A percentile compares a stretch with the other conserved stretches of the same genome.
These are phyloP conservation scores for Fusarium tricinctum DNA, from an alignment of 2,329 filamentous ascomycete species.

Conservation along the genomic window DNA sequence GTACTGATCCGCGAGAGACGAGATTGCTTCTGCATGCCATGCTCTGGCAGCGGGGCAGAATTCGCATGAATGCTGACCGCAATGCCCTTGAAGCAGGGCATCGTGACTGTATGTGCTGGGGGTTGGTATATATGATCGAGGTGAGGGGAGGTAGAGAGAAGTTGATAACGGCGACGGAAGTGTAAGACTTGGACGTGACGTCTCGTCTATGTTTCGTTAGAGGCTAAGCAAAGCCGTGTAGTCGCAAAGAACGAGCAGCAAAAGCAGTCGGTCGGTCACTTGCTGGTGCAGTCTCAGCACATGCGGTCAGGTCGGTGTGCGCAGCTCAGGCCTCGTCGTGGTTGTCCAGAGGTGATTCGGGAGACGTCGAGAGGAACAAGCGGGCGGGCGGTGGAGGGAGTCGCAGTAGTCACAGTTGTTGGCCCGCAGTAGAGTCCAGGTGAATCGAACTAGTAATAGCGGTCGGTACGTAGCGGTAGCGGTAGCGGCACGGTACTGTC, in stretches of 20 bases:
- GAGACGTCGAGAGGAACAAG: constrained; percentile 45
- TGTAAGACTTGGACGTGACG: constrained; percentile 31
- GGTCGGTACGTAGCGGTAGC: constrained; percentile 37
- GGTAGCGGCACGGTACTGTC: constrained; percentile 36
- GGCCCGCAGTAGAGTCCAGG: constrained; percentile 37
- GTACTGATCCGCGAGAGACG: constrained; percentile 93
- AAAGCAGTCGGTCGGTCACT: constrained; percentile 36
- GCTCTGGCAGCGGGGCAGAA: constrained; percentile 85
- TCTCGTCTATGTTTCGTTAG: constrained; percentile 25
- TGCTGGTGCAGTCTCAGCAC: constrained; percentile 31
- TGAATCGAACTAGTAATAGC: constrained; percentile 38
- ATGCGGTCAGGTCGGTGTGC: constrained; percentile 40
- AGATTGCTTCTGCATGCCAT: constrained; percentile 94
- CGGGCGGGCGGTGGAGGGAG: constrained; percentile 47
- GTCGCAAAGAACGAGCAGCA: constrained; percentile 31
- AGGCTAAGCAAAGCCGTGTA: constrained; percentile 25
- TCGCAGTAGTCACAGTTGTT: constrained; percentile 33
- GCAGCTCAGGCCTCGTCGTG: constrained; percentile 36
- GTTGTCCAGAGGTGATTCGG: constrained; percentile 43
- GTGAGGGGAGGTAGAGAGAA: constrained; percentile 38
- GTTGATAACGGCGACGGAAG: constrained; percentile 28
- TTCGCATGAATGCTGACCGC: constrained; percentile 95
- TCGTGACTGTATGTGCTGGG: constrained; percentile 56
- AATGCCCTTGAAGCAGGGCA: constrained; percentile 99
- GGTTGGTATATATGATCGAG: constrained; percentile 30